Percentiles rank a stretch among this genome's conserved stretches.
These are phyloP conservation scores for Euryodendron excelsum DNA, from an alignment of 148 eudicot genomes.

Conservation along the genomic window DNA sequence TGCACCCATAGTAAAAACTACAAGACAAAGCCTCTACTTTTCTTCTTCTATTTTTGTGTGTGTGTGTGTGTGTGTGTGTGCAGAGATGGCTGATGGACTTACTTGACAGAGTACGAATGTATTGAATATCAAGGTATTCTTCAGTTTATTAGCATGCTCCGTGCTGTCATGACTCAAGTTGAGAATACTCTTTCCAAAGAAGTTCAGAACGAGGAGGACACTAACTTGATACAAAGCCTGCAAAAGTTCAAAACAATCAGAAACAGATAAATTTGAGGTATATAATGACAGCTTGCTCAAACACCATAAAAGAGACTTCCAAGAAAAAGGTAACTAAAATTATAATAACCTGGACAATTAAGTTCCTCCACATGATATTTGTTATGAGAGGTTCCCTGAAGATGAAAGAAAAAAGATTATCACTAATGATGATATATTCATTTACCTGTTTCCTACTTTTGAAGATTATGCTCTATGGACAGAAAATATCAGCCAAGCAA, in stretches of 20 bases:
- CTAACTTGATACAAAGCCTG: slow-evolving; percentile 87
- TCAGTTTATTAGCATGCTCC: slow-evolving; percentile 59
- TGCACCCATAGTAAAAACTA: neutral
- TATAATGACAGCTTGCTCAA: neutral
- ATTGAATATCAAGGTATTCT: slow-evolving; percentile 80
- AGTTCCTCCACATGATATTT: slow-evolving; percentile 99
- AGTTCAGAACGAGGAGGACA: slow-evolving; percentile 72
- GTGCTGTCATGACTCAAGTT: slow-evolving; percentile 33
- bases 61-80: too few species aligned
- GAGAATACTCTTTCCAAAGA: slow-evolving; percentile 47
- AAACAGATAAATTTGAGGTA: neutral
- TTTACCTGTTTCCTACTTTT: too few species aligned
- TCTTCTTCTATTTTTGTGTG: too few species aligned
- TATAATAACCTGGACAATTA: slow-evolving; percentile 63
- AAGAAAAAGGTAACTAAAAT: neutral
- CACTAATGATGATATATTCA: too few species aligned
- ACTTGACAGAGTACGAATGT: slow-evolving; percentile 89
- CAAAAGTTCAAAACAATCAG: slow-evolving; percentile 8
- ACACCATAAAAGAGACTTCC: neutral
- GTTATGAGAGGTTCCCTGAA: slow-evolving; percentile 95
- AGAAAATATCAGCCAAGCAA: neutral
- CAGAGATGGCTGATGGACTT: slow-evolving; percentile 26
- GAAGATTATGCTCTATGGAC: neutral
- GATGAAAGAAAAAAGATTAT: slow-evolving; percentile 7
- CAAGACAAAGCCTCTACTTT: too few species aligned